Percentiles rank a stretch among this genome's conserved stretches.
Conservation (phyloP, 495 filamentous ascomycete species). For the Neurospora sp. region DNA sequence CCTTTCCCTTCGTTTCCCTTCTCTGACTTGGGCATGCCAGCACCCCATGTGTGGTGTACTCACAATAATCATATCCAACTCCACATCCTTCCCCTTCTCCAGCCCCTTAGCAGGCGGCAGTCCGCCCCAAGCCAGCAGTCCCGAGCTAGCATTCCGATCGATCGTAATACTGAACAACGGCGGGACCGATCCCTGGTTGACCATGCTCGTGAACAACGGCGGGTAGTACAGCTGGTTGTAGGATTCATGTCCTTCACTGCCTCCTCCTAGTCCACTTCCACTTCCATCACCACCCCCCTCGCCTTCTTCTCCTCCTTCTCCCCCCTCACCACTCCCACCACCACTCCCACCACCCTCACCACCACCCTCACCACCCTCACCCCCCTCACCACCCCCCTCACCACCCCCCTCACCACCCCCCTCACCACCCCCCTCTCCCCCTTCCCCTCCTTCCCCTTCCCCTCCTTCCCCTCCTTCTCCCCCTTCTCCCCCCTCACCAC, state of each 20-base stretch:
- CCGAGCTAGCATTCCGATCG: conserved; percentile 26
- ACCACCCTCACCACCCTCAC: no score
- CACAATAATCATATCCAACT: conserved; percentile 31
- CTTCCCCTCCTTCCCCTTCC: no score
- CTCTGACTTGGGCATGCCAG: no score
- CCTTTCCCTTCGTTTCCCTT: no score
- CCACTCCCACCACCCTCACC: background rate
- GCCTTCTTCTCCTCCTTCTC: background rate
- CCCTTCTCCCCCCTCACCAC: no score
- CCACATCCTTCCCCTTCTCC: conserved; percentile 16
- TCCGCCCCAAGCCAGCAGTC: conserved; percentile 45
- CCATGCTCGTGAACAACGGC: conserved; percentile 49
- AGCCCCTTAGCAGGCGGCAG: conserved; percentile 24
- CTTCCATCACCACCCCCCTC: background rate
- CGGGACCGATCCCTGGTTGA: conserved; percentile 37
- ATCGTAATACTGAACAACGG: conserved; percentile 48
- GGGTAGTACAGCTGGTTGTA: conserved; percentile 35
- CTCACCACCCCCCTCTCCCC: background rate
- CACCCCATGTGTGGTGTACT: background rate
- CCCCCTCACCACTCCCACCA: background rate
- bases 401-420: background rate
- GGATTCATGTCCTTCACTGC: conserved; percentile 17
- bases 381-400: background rate
- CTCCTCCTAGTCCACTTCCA: conserved; percentile 5
- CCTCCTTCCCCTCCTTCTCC: no score